phyloP scores from a whole-genome alignment of 129 eudicot species.

The Kitagawia praeruptora region DNA sequence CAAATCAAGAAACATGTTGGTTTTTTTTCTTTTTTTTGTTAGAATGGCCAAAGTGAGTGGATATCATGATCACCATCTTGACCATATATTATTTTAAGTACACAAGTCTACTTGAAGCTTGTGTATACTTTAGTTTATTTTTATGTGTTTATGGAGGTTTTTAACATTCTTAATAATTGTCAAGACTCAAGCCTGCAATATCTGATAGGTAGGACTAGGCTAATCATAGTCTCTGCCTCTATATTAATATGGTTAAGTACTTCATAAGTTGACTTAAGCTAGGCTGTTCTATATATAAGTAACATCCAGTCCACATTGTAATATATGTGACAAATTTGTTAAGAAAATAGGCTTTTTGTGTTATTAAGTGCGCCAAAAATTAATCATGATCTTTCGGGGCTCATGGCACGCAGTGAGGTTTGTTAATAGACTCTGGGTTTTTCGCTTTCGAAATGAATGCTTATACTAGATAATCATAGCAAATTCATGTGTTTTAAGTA shows the following conservation, averaged over 20 bases:
- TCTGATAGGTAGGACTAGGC: neutral
- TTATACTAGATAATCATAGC: too few species aligned
- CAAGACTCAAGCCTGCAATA: neutral
- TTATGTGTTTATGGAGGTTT: neutral
- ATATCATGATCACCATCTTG: slow-evolving; percentile 5
- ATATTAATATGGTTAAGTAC: neutral
- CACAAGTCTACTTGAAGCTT: neutral
- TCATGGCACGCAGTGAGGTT: neutral
- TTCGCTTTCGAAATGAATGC: too few species aligned
- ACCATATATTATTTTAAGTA: neutral
- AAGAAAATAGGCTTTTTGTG: neutral
- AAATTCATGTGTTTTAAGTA: too few species aligned
- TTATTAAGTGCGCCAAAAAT: neutral
- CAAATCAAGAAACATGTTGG: neutral
- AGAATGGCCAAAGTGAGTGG: neutral
- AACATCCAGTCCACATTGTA: neutral
- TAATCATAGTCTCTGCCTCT: neutral
- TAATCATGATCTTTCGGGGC: neutral
- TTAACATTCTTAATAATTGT: neutral
- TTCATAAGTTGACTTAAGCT: neutral
- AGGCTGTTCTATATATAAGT: neutral
- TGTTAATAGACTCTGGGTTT: neutral
- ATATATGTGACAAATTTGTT: neutral
- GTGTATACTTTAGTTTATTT: neutral
- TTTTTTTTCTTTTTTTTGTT: neutral